Conservation (phyloP, 1,139 yeast species). For the Lodderomyces jiufengensis region DNA sequence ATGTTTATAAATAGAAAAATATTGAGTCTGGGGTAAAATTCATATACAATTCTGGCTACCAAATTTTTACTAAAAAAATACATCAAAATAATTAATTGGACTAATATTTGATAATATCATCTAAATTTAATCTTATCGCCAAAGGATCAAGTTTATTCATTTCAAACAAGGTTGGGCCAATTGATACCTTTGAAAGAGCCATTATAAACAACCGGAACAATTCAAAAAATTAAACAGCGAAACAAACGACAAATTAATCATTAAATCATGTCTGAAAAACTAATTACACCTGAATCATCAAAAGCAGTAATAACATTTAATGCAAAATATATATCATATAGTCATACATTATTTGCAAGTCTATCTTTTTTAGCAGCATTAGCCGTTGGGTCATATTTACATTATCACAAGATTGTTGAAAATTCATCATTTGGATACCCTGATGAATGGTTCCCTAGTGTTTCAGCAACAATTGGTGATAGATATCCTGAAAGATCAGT, state of each 20-base stretch:
- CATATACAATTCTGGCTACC: no score
- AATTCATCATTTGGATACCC: constrained; percentile 89
- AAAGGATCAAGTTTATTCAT: no score
- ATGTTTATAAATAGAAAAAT: no score
- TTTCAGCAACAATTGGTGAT: constrained; percentile 95
- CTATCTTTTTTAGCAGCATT: constrained; percentile 75
- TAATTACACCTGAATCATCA: constrained; percentile 2
- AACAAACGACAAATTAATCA: constrained; percentile 6
- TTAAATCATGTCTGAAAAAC: neutral
- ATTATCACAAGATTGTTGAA: constrained; percentile 80
- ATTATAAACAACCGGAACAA: no score
- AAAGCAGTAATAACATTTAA: constrained; percentile 32
- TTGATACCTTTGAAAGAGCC: no score
- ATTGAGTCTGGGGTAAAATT: no score
- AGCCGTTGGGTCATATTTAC: constrained; percentile 66
- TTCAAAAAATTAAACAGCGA: no score
- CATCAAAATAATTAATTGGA: no score
- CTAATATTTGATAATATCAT: no score
- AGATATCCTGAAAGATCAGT: constrained; percentile 92
- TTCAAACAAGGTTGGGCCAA: no score
- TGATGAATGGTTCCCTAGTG: constrained; percentile 98
- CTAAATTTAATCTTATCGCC: no score
- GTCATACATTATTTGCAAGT: constrained; percentile 69
- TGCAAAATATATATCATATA: constrained; percentile 62
- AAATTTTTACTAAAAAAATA: no score